Conservation (phyloP, 2,329 filamentous ascomycete species). For the Falciphora oryzae region DNA sequence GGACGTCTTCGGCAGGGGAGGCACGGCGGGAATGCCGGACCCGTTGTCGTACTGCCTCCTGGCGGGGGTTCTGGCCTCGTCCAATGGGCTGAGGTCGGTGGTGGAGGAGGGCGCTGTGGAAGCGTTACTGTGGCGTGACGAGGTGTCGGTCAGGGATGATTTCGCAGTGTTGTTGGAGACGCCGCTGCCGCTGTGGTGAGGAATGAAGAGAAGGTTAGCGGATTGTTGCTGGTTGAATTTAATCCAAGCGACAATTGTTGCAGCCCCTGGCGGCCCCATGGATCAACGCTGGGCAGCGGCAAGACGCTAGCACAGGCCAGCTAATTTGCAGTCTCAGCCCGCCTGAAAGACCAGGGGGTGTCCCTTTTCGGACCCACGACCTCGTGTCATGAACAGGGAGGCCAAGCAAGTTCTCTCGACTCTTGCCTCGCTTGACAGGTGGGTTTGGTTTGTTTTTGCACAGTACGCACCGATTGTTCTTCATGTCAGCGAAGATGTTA, state of each 20-base stretch:
- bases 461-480: conserved; percentile 48
- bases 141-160: conserved; percentile 53
- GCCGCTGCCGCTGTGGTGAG: conserved; percentile 46
- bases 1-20: conserved; percentile 42
- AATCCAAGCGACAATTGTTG: conserved; percentile 1
- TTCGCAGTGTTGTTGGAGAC: conserved; percentile 58
- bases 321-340: conserved; percentile 5
- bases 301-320: conserved; percentile 7
- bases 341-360: background rate
- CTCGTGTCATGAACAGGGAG: background rate
- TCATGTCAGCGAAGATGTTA: conserved; percentile 53
- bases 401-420: background rate
- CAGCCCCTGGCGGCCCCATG: conserved; percentile 4
- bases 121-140: conserved; percentile 55
- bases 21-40: conserved; percentile 30
- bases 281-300: conserved; percentile 1
- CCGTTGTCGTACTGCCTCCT: conserved; percentile 30
- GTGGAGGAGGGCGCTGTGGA: conserved; percentile 57
- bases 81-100: conserved; percentile 31
- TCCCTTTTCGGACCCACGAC: background rate
- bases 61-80: conserved; percentile 32
- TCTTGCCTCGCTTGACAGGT: background rate
- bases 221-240: background rate
- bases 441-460: background rate
- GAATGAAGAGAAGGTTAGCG: background rate